Base-by-base conservation (phyloP, 2,329 filamentous ascomycete genomes). In the Daldinia eschscholtzii region DNA sequence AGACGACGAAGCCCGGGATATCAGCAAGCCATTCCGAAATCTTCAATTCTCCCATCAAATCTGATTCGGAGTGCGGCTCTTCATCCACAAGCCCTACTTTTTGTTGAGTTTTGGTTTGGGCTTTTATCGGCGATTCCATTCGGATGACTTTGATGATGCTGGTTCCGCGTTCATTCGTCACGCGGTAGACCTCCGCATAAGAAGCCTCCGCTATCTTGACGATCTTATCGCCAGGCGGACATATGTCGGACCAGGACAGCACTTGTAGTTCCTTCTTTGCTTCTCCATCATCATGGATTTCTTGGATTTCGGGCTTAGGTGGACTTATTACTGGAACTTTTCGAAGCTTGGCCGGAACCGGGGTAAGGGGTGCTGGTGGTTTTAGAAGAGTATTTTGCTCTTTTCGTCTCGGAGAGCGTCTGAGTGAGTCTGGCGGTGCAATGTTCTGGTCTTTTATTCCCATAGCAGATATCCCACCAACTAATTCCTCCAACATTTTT, bases 121-220 rank as follows among this genome's bases (percentile, higher is more conserved):
- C 75, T 67, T 85, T 87, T 66, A 89, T 87, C 3, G 86, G 86
- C 0, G 87, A 89, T 10, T 84, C 78, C 9, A 91, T 82, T 1
- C 88, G 84, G 65, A 91, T 88, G 20, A 87, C 85, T 72, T 91
- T 91, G 79, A 91, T 87, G 73, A 91, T 89, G 76, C 87, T 90
- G 28, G 86, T 88, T 7, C 88, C 88, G 15, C 84, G 81, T 50
- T 83, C 81, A 74, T 89, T 90, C 53, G 82, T 86, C 70, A 91
- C 83, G 9, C 88, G 87, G 72, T 90, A 91, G 9, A 91, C 88
- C 75, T 91, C 89, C 5, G 89, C 88, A 72, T 87, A 91, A 1
- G 89, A 91, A 4, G 89, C 88, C 75, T 91, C 89, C 9, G 89
- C 88, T 57, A 91, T 91, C 78, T 91, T 91, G 48, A 83, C 82